Base-by-base conservation (phyloP, 129 eudicot species). In the Artemisia argyi region DNA sequence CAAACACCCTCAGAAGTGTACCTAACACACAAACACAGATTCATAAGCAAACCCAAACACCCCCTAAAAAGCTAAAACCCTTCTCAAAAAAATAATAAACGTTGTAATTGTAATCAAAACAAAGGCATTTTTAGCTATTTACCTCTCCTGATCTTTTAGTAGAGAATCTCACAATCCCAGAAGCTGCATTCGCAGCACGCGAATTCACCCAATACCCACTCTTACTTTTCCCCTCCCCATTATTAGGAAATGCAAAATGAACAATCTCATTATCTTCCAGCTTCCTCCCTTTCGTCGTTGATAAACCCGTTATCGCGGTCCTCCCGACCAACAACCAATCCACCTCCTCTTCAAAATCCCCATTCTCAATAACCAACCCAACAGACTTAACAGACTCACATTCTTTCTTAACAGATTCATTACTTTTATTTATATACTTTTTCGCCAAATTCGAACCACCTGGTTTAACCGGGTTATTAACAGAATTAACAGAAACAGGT, bases 121-220 rank as follows among this genome's bases (percentile, higher is more conserved):
- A n/a, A n/a, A n/a, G n/a, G n/a, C n/a, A n/a, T n/a, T n/a, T n/a
- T n/a, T n/a, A n/a, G n/a, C n/a, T n/a, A n/a, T n/a, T n/a, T 76
- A 88, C 97, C 97, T 91, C 92, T 73, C 96, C 90, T 1, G 70
- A 82, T 78, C 97, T 81, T 66, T 85, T 84, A 7, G 96, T 91
- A 0, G 92, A 85, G 50, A 88, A 88, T 26, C 97, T 82, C 53
- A 91, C 90, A 53, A 91, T 91, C 35, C 73, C 82, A 13, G 84
- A 75, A 24, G 85, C 84, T 17, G 96, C 88, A 65, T 35, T 24
- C 0, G 68, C 82, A 73, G 82, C 84, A 70, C 65, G 80, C n/a
- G 83, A 13, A 66, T 30, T 71, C 13, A 48, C 35, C 76, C 79
- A 84, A 2, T 68, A 69, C 2, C 73, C 7, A 74, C 59, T 72